Evolutionary conservation across 2,329 filamentous ascomycete species (phyloP), one percentile per base, ranked within the genome.

Genomic region (Tolypocladium inflatum): DNA sequence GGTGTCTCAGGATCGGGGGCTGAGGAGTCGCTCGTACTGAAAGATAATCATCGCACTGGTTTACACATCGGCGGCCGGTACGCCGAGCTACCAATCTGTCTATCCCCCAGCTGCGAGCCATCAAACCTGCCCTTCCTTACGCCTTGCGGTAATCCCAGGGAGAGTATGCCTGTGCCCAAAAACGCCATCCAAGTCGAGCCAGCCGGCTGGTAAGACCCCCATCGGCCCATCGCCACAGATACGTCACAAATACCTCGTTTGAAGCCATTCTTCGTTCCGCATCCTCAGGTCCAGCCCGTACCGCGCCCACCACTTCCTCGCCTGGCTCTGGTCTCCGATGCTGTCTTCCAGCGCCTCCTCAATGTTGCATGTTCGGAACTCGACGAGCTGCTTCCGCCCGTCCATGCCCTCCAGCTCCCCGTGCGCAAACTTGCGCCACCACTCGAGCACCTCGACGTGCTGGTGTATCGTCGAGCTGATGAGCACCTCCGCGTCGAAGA

Each of bases 351-450:
- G 79, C 0, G 92, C 92, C 73, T 97, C 93, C 70, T 97, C 92
- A 61, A 97, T 94, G 71, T 96, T 91, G 71, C 91, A 96, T 1
- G 91, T 96, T 71, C 93, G 92, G 73, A 96, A 97, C 71, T 96
- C 91, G 33, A 97, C 91, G 56, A 83, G 81, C 64, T 92, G 80
- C 61, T 76, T 76, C 38, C 78, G 74, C 19, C 80, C 80, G 45
- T 78, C 73, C 80, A 78, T 83, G 45, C 76, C 80, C 1, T 76
- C 76, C 38, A 82, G 73, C 65, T 80, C 76, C 54, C 82, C 78
- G 56, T 81, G 75, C 9, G 82, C 81, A 65, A 86, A 88, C 56
- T 80, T 80, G 67, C 89, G 88, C 92, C 93, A 97, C 93, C 93
- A 97, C 70, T 96, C 90, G 9, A 97, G 76, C 26, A 96, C 91